Evolutionary conservation across 2,329 filamentous ascomycete genomes (phyloP), one percentile per base, ranked within the genome.

Genomic region (Trichoderma sp.): DNA sequence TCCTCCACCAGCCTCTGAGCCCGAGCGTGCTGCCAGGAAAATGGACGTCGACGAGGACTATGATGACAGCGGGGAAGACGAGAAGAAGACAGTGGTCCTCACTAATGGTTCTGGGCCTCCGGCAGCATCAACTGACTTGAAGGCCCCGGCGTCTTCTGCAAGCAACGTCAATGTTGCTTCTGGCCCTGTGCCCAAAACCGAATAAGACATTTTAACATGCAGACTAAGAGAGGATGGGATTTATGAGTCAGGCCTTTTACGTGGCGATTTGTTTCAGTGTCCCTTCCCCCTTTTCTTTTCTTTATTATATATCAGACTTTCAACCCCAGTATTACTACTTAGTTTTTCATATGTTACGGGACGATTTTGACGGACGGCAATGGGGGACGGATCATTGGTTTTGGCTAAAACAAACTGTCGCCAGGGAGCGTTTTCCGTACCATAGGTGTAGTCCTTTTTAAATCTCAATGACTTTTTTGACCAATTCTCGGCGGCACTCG

Each of bases 1-100:
- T 2, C 87, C 89, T 27, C 86, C 88, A 31, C 86, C 88, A 2
- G 75, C 88, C 21, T 92, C 92, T 75, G 96, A 98, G 85, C 94
- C 95, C 11, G 91, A 93, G 83, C 87, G 91, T 71, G 95, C 97
- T 41, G 95, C 95, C 24, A 90, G 97, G 27, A 97, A 97, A 84
- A 97, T 99, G 91, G 96, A 98, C 7, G 94, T 98, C 24, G 95
- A 99, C 79, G 97, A 99, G 83, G 94, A 98, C 83, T 98, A 99
- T 81, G 96, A 98, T 83, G 96, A 98, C 81, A 96, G 95, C 75
- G 94, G 91, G 5, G 95, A 97, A 78, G 96, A 98, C 76, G 93
- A 97, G 75, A 92, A 93, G 85, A 93, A 93, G 82, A 82, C 83
- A 1, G 83, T 81, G 3, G 81, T 83, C 18, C 82, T 85, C 1